These are phyloP conservation scores for Bisporella sp. DNA, from an alignment of 2,329 filamentous ascomycete genomes.

Conservation along the genomic window DNA sequence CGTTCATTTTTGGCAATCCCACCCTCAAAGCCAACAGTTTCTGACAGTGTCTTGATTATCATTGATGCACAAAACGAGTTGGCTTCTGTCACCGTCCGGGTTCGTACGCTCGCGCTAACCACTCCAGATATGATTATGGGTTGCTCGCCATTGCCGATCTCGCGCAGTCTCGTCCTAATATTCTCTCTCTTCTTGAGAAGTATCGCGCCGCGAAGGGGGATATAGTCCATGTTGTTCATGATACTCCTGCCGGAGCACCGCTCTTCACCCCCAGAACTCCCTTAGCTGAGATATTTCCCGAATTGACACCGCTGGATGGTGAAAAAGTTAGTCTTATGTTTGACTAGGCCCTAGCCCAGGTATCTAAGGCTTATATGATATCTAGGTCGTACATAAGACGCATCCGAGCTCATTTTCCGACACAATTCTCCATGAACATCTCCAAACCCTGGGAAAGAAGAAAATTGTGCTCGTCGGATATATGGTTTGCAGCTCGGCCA, in stretches of 20 bases:
- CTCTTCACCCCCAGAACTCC: slow-evolving; percentile 57
- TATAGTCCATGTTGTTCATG: slow-evolving; percentile 56
- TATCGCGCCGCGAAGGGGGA: slow-evolving; percentile 34
- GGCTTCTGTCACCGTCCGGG: slow-evolving; percentile 4
- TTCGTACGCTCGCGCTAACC: no score
- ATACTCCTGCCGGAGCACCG: slow-evolving; percentile 52
- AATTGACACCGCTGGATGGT: slow-evolving; percentile 42
- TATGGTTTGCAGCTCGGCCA: slow-evolving; percentile 31
- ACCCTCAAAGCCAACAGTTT: slow-evolving; percentile 46
- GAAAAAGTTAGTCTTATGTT: slow-evolving; percentile 40
- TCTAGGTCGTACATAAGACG: slow-evolving; percentile 40
- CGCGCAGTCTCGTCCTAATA: slow-evolving; percentile 6
- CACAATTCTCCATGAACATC: slow-evolving; percentile 48
- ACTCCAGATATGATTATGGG: no score
- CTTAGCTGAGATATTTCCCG: slow-evolving; percentile 53
- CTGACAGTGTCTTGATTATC: slow-evolving; percentile 57
- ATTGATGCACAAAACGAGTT: slow-evolving; percentile 69
- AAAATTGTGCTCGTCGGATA: slow-evolving; percentile 56
- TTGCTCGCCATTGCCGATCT: no score
- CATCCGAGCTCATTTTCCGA: slow-evolving; percentile 53
- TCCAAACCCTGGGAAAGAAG: slow-evolving; percentile 42
- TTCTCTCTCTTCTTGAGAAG: slow-evolving; percentile 50
- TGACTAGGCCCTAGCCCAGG: no score
- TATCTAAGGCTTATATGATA: no score
- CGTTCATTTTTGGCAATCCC: slow-evolving; percentile 39